Evolutionary conservation across 2,329 filamentous ascomycete species (phyloP), one percentile per base, ranked within the genome.

Genomic region (Fusarium metavorans): DNA sequence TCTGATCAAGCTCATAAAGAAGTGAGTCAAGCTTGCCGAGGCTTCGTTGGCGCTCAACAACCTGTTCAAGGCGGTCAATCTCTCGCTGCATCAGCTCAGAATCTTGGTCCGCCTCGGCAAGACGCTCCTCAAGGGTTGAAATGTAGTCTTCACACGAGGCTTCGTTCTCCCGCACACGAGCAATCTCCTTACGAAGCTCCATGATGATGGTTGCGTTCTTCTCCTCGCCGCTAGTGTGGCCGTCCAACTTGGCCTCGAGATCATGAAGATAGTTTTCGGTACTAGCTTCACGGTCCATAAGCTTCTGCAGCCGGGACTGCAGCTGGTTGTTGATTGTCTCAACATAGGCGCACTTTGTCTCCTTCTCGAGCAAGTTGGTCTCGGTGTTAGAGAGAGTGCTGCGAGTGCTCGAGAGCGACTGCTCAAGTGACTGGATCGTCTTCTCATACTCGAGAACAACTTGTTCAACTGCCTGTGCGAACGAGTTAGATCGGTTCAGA

Each of bases 371-470:
- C 27, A 99, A 87, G 67, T 87, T 93, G 64, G 95, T 97, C 82
- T 99, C 97, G 0, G 94, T 95, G 73, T 87, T 92, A 13, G 97
- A 93, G 32, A 99, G 87, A 0, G 94, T 95, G 37, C 93, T 89
- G 67, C 97, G 91, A 1, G 97, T 98, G 79, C 92, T 97, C 1
- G 95, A 95, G 16, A 99, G 89, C 2, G 95, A 98, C 60, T 95
- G 92, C 83, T 99, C 97, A 18, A 99, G 89, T 63, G 91, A 93
- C 82, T 98, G 95, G 59, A 99, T 99, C 0, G 97, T 99, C 88
- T 97, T 98, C 82, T 99, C 97, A 81, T 99, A 99, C 83, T 99
- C 97, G 58, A 98, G 86, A 4, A 99, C 95, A 25, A 99, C 95
- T 80, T 97, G 94, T 80, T 99, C 97, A 23, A 99, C 96, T 32